Percentiles rank a stretch among this genome's conserved stretches.
phyloP scores from a whole-genome alignment of 1,284 basidiomycete species.

The Xerocomus nothofagi region DNA sequence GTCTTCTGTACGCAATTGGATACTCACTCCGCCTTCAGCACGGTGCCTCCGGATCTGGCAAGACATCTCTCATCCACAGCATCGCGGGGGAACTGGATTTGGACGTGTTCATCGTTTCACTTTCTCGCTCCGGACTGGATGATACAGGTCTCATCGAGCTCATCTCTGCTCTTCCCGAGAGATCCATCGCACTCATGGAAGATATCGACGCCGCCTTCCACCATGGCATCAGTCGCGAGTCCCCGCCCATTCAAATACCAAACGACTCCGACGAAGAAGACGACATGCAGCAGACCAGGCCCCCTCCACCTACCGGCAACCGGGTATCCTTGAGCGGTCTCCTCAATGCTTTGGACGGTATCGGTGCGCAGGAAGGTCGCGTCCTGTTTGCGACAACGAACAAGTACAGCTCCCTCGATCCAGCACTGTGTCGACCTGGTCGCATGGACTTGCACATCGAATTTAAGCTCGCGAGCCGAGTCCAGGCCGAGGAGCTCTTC shows the following conservation, averaged over 20 bases:
- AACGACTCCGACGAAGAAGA: not conserved
- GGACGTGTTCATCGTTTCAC: conserved; percentile 72
- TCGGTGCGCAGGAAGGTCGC: conserved; percentile 74
- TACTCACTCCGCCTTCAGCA: conserved; percentile 41
- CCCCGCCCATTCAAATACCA: not conserved
- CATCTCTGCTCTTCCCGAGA: conserved; percentile 63
- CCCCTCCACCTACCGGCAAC: conserved; percentile 24
- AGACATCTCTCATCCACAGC: conserved; percentile 73
- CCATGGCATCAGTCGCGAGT: conserved; percentile 50
- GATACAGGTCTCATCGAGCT: conserved; percentile 61
- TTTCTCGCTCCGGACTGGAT: conserved; percentile 71
- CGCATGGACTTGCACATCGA: conserved; percentile 79
- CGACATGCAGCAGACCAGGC: not conserved
- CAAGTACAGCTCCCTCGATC: conserved; percentile 63
- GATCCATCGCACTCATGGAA: conserved; percentile 77
- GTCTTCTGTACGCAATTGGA: not conserved
- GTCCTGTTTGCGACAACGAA: conserved; percentile 78
- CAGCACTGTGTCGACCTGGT: conserved; percentile 74
- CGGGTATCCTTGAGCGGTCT: conserved; percentile 65
- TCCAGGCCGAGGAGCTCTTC: conserved; percentile 65
- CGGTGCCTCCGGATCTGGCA: conserved; percentile 74
- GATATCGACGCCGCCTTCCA: conserved; percentile 77
- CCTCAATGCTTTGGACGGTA: conserved; percentile 73
- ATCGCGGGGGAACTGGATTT: conserved; percentile 75
- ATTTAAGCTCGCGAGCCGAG: conserved; percentile 66